Evolutionary conservation across 1,139 yeast species (phyloP).

Genomic region (Scheffersomyces quercinus): DNA sequence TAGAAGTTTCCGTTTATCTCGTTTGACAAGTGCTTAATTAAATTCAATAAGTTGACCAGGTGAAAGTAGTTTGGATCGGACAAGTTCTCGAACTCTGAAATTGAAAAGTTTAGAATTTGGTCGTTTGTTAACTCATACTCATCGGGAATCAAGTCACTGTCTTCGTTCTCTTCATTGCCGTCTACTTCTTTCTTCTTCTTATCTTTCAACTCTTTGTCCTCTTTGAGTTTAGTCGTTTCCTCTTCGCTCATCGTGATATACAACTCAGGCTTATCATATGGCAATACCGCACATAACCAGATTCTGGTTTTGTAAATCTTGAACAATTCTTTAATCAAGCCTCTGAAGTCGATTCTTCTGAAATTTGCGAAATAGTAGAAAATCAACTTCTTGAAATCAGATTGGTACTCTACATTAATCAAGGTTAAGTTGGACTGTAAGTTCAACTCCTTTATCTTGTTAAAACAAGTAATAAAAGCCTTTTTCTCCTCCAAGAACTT

Average conservation of each 20-base stretch:
- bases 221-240: slow-evolving; percentile 3
- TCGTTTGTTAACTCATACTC: slow-evolving; percentile 46
- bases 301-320: slow-evolving; percentile 93
- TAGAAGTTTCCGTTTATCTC: slow-evolving; percentile 44
- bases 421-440: slow-evolving; percentile 35
- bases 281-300: slow-evolving; percentile 89
- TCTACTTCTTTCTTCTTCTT: slow-evolving; percentile 7
- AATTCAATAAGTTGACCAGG: slow-evolving; percentile 39
- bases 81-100: slow-evolving; percentile 37
- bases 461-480: slow-evolving; percentile 46
- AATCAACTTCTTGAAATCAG: slow-evolving; percentile 90
- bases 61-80: slow-evolving; percentile 45
- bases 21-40: slow-evolving; percentile 31
- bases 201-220: slow-evolving; percentile 4
- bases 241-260: slow-evolving; percentile 18
- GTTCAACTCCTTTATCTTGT: slow-evolving; percentile 46
- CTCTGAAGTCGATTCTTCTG: slow-evolving; percentile 88
- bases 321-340: slow-evolving; percentile 86
- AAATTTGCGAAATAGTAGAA: slow-evolving; percentile 80
- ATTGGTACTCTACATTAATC: slow-evolving; percentile 88
- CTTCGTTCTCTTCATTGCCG: not conserved
- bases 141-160: slow-evolving; percentile 26
- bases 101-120: slow-evolving; percentile 42
- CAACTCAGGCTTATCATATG: slow-evolving; percentile 36
- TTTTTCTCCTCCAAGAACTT: slow-evolving; percentile 49